Base-by-base conservation (phyloP, 2,329 filamentous ascomycete genomes). In the Fusarium sp. region DNA sequence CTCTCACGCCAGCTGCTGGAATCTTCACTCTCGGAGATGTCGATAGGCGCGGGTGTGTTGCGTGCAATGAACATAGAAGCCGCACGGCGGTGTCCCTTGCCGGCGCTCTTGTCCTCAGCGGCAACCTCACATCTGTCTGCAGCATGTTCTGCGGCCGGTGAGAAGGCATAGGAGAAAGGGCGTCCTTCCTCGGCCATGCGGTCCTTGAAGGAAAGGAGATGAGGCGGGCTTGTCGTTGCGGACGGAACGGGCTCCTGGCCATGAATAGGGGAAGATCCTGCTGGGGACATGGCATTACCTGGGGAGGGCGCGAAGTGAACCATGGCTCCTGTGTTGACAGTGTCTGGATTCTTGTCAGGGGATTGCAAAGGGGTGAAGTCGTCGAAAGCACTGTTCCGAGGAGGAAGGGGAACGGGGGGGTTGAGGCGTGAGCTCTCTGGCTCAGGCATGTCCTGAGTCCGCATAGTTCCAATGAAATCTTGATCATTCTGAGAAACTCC, bases 251-350 rank as follows among this genome's bases (percentile, higher is more conserved):
- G 37, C 23, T 53, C 54, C 17, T 66, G 40, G 21, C 14, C 47
- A 15, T 53, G 45, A 9, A 48, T 27, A 7, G 58, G 55, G 11
- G 58, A 60, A 3, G 62, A 69, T 6, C 40, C 40, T 3, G 48
- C 37, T 8, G 58, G 53, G 4, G 66, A 59, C 8, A 56, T 4
- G 9, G 35, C 15, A 13, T 46, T 31, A 5, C 6, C 23, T 3
- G 63, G 62, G 0, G 63, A 66, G 0, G 46, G n/a, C 0, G 52
- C 63, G 6, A 66, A 66, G 8, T 47, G 57, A 14, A 66, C 57
- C 8, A 45, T 33, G 11, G 29, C 47, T 3, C 39, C 45, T 6
- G 39, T 18, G 6, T 27, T 29, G 13, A 18, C 35, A 23, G n/a
- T 31, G 4, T 25, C 21, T 13, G 21, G 21, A n/a, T 11, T 29